phyloP scores from a whole-genome alignment of 2,329 filamentous ascomycete species.

The Fusarium keratoplasticum region DNA sequence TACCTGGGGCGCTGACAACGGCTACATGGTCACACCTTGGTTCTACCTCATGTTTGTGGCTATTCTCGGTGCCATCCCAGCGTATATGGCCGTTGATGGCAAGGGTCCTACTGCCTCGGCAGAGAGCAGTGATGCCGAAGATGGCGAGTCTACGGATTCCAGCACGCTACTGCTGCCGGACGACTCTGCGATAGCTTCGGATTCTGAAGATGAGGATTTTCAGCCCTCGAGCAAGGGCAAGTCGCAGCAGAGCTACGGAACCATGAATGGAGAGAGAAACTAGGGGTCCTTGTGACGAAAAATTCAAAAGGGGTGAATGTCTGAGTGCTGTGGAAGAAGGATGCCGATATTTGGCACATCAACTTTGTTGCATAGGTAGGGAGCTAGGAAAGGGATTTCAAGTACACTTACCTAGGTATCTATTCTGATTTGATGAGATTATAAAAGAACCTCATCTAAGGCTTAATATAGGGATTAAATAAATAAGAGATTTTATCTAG shows the following conservation, averaged over 20 bases:
- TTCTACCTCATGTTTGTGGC: slow-evolving; percentile 78
- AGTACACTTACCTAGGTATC: background rate
- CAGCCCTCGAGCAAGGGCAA: slow-evolving; percentile 29
- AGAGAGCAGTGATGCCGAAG: slow-evolving; percentile 49
- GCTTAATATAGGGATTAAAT: background rate
- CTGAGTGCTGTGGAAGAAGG: background rate
- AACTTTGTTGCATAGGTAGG: background rate
- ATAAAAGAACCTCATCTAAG: background rate
- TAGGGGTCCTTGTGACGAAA: background rate
- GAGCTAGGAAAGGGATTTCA: background rate
- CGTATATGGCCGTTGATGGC: slow-evolving; percentile 79
- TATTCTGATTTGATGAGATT: background rate
- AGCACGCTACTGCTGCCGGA: slow-evolving; percentile 38
- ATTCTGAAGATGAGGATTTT: slow-evolving; percentile 33
- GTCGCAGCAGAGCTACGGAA: slow-evolving; percentile 34
- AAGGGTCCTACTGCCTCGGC: slow-evolving; percentile 67
- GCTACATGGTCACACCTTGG: slow-evolving; percentile 84
- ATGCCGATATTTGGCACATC: background rate
- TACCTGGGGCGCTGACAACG: slow-evolving; percentile 78
- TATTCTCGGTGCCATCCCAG: slow-evolving; percentile 74
- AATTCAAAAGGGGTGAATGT: background rate
- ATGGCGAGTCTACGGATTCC: slow-evolving; percentile 23
- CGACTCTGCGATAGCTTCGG: slow-evolving; percentile 34
- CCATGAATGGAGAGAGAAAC: slow-evolving; percentile 15
- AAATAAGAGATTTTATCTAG: background rate